These are phyloP conservation scores for Cardamine resedifolia DNA, from an alignment of 345 rosid genomes.

Conservation along the genomic window DNA sequence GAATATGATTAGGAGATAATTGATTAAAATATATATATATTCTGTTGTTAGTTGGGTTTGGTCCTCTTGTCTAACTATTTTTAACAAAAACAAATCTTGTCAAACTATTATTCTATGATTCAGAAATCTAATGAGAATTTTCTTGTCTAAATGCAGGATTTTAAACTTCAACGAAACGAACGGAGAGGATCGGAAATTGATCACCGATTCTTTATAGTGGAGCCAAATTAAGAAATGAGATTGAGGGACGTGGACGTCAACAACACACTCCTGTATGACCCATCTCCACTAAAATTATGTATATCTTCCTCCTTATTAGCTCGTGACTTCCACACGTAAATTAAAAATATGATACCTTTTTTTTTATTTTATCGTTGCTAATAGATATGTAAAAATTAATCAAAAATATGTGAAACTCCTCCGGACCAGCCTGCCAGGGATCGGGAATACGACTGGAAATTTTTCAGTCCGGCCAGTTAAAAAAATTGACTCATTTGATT, in stretches of 20 bases:
- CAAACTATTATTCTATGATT: neutral
- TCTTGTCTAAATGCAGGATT: conserved; percentile 1
- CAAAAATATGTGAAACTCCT: neutral
- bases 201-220: conserved; percentile 36
- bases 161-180: neutral
- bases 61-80: neutral
- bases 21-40: neutral
- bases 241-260: conserved; percentile 55
- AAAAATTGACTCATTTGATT: neutral
- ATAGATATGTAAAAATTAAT: neutral
- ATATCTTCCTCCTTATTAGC: neutral
- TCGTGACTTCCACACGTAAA: conserved; percentile 27
- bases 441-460: neutral
- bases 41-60: conserved; percentile 18
- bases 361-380: too few species aligned
- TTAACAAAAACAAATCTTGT: neutral
- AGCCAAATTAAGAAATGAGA: conserved; percentile 15
- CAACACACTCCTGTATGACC: conserved; percentile 38
- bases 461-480: neutral
- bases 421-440: neutral
- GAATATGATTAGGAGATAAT: conserved; percentile 31
- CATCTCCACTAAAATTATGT: conserved; percentile 38
- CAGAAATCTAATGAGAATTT: neutral
- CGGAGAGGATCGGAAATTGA: conserved; percentile 9
- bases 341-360: neutral